phyloP scores from a whole-genome alignment of 1,284 basidiomycete species.

The Moesziomyces sp. region DNA sequence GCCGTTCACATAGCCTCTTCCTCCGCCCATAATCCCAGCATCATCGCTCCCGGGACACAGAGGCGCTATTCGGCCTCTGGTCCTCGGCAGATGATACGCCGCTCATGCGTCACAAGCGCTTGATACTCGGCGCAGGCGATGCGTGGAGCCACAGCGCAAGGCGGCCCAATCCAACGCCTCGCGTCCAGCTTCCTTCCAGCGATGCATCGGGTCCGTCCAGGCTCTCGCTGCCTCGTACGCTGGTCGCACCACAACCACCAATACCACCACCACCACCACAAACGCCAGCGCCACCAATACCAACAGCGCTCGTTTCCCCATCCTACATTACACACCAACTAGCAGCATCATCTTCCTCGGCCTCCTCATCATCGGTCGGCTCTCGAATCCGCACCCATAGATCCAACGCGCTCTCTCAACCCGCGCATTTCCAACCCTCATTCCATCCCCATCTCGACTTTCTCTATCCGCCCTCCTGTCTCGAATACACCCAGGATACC shows the following conservation, averaged over 20 bases:
- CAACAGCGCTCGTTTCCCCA: background rate
- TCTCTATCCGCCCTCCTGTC: constrained; percentile 42
- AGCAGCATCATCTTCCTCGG: constrained; percentile 2
- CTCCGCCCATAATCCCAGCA: constrained; percentile 1
- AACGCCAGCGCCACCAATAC: constrained; percentile 1
- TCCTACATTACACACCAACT: background rate
- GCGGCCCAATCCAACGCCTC: constrained; percentile 5
- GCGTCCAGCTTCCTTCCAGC: constrained; percentile 6
- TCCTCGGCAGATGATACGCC: constrained; percentile 39
- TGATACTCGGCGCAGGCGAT: constrained; percentile 30
- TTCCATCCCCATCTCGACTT: constrained; percentile 10
- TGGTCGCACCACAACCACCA: constrained; percentile 8
- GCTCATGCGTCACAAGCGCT: constrained; percentile 43
- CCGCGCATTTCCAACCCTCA: background rate
- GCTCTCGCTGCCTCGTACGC: constrained; percentile 5
- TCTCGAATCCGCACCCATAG: no score
- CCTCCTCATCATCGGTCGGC: background rate
- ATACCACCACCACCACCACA: constrained; percentile 32
- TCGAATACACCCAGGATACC: constrained; percentile 2
- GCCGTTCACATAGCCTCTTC: constrained; percentile 15
- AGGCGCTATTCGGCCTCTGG: constrained; percentile 24
- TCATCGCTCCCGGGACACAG: constrained; percentile 25
- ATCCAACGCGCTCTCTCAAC: background rate
- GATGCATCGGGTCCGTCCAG: constrained; percentile 32
- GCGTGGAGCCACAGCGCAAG: constrained; percentile 15